Base-by-base conservation (phyloP, 164 flowering plant species). In the Annona squamosa region DNA sequence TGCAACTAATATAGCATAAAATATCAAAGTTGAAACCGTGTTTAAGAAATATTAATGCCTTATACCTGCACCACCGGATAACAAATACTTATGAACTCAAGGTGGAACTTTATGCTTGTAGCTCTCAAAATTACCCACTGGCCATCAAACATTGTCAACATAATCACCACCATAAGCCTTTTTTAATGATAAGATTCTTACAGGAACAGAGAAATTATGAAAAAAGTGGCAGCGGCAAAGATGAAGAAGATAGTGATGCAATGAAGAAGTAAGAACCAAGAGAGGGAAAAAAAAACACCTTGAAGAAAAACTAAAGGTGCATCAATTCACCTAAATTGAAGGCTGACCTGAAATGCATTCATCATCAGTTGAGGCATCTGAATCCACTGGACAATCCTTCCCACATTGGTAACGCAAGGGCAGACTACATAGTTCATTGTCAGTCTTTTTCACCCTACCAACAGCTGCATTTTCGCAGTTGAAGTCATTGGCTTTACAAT, bases 301-400 rank as follows among this genome's bases (percentile, higher is more conserved):
- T 16, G 1, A 61, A 59, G n/a, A 52, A 9, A 16, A 2, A 48
- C 41, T 65, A 9, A 65, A 42, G 9, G 41, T 6, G 3, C 3
- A 41, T 17, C 17, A 42, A 65, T 65, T 43, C 68, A 37, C 43
- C 46, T 65, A 52, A 65, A 42, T 65, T 65, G 10, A 68, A 37
- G 37, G 18, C 79, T 48, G 10, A 86, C 87, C 88, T 75, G 81
- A 65, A 79, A 48, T 68, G 41, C 16, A 12, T 3, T 48, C 13
- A 52, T 73, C 79, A 74, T 59, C 76, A 64, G 18, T 67, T 4
- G 71, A 78, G 64, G 76, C 63, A 72, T 78, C 71, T 5, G 61
- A 65, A 68, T 57, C 79, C 61, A 68, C 67, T 46, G 56, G 2
- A 56, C 41, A 2, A 48, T 52, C 46, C 63, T 17, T 52, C 16